These are phyloP conservation scores for Chytriomyces hyalinus DNA, from an alignment of 192 early-diverging fungal species.

Conservation along the genomic window DNA sequence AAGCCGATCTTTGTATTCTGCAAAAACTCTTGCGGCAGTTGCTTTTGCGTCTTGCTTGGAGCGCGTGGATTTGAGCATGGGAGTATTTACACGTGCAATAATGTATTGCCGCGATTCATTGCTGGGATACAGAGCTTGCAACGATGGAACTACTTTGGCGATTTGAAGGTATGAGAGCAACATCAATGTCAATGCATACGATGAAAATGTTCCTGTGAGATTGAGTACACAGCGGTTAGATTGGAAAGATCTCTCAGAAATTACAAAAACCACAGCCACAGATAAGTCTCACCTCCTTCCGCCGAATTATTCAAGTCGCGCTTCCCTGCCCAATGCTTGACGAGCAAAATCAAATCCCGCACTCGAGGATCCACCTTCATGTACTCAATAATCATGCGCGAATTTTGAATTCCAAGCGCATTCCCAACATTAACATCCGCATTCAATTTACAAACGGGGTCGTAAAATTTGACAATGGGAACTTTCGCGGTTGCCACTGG, in stretches of 20 bases:
- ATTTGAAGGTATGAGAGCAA: slow-evolving; percentile 49
- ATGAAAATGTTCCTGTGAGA: slow-evolving; percentile 49
- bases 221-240: not conserved
- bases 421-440: slow-evolving; percentile 56
- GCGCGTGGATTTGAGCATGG: slow-evolving; percentile 12
- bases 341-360: slow-evolving; percentile 50
- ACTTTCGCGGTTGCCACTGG: slow-evolving; percentile 46
- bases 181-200: slow-evolving; percentile 57
- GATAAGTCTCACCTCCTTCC: slow-evolving; percentile 32
- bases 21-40: slow-evolving; percentile 3
- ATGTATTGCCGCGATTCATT: slow-evolving; percentile 7
- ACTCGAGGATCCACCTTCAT: slow-evolving; percentile 44
- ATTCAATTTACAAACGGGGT: slow-evolving; percentile 33
- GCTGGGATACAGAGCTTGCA: slow-evolving; percentile 42
- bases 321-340: slow-evolving; percentile 53
- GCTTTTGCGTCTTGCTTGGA: slow-evolving; percentile 22
- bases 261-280: not conserved
- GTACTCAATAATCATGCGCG: slow-evolving; percentile 45
- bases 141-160: slow-evolving; percentile 42
- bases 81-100: slow-evolving; percentile 15
- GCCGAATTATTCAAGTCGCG: slow-evolving; percentile 53
- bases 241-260: not conserved
- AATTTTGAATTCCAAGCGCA: slow-evolving; percentile 53
- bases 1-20: slow-evolving; percentile 8
- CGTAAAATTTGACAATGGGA: slow-evolving; percentile 57